Conservation (phyloP, 306 rosid genomes). For the Trifolium repens region DNA sequence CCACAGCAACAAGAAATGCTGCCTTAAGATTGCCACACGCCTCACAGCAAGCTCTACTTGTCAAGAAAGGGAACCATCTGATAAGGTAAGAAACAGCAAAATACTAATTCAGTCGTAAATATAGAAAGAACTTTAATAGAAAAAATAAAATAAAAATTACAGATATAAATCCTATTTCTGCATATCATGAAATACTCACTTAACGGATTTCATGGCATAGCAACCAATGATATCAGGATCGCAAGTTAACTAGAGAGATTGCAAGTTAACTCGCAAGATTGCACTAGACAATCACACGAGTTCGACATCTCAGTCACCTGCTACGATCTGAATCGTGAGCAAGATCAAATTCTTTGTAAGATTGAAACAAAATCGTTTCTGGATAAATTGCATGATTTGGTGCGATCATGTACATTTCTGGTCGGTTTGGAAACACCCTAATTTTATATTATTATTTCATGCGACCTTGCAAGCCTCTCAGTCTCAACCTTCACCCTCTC, state of each 20-base stretch:
- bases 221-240: background rate
- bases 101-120: slow-evolving; percentile 35
- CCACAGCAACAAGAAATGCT: slow-evolving; percentile 97
- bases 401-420: background rate
- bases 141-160: background rate
- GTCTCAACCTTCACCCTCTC: background rate
- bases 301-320: background rate
- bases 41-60: slow-evolving; percentile 90
- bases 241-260: background rate
- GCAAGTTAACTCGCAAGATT: background rate
- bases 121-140: slow-evolving; percentile 9
- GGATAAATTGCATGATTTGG: background rate
- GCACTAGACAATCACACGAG: background rate
- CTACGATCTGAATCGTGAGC: background rate
- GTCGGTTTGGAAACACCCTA: background rate
- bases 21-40: slow-evolving; percentile 99
- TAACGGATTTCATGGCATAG: slow-evolving; percentile 7
- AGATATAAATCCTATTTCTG: slow-evolving; percentile 4
- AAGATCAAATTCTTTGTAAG: background rate
- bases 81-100: slow-evolving; percentile 37
- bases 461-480: background rate
- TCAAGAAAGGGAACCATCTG: slow-evolving; percentile 98
- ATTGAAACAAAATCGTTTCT: background rate
- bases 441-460: background rate
- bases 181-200: slow-evolving; percentile 23